Percentiles rank a stretch among this genome's conserved stretches.
phyloP scores from a whole-genome alignment of 495 filamentous ascomycete species.

The Xylaria flabelliformis region DNA sequence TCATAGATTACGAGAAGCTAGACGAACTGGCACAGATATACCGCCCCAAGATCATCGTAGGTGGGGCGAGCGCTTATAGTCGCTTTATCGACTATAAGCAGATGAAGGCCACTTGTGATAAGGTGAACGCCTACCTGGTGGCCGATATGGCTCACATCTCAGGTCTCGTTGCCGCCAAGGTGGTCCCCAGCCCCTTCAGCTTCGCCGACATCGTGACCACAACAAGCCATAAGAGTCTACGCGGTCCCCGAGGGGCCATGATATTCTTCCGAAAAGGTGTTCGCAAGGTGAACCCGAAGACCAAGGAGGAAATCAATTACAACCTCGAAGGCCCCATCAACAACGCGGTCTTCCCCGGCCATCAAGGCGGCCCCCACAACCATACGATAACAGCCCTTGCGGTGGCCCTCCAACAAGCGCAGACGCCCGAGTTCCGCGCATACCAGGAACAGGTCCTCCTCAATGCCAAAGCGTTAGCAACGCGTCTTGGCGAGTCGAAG shows the following conservation, averaged over 20 bases:
- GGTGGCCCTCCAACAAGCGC: constrained; percentile 92
- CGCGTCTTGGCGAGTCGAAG: constrained; percentile 72
- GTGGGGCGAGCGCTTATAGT: constrained; percentile 93
- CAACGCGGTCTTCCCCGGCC: constrained; percentile 96
- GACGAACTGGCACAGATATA: constrained; percentile 85
- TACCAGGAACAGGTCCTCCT: constrained; percentile 88
- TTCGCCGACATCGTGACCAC: constrained; percentile 95
- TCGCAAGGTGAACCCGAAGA: constrained; percentile 81
- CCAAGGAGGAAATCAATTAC: constrained; percentile 82
- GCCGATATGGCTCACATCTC: constrained; percentile 99
- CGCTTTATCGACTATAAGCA: constrained; percentile 89
- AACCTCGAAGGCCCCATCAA: constrained; percentile 96
- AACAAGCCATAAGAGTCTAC: constrained; percentile 96
- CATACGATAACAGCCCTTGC: constrained; percentile 97
- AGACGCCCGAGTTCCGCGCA: constrained; percentile 81
- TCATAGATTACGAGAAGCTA: constrained; percentile 92
- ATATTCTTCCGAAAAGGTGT: constrained; percentile 97
- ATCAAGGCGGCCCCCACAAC: constrained; percentile 98
- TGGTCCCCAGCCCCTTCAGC: constrained; percentile 86
- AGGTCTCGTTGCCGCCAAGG: constrained; percentile 88
- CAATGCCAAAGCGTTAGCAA: constrained; percentile 86
- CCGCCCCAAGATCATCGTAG: constrained; percentile 94
- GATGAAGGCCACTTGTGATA: constrained; percentile 86
- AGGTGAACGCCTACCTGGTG: constrained; percentile 89
- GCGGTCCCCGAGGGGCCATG: constrained; percentile 93